These are phyloP conservation scores for Cryphonectria carpinicola DNA, from an alignment of 2,329 filamentous ascomycete species.

Conservation along the genomic window DNA sequence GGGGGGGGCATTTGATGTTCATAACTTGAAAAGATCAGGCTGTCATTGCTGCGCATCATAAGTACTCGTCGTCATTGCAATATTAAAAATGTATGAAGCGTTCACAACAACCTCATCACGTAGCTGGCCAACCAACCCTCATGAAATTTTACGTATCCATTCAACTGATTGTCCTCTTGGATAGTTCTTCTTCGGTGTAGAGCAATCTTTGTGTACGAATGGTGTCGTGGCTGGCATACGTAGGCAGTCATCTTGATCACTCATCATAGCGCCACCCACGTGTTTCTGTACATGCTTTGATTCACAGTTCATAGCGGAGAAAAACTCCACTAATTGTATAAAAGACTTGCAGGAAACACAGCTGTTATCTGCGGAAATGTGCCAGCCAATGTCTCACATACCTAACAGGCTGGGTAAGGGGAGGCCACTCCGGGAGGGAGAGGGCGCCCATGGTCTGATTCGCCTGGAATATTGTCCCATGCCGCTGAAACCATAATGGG, in stretches of 20 bases:
- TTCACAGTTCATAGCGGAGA: not conserved
- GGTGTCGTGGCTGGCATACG: slow-evolving; percentile 17
- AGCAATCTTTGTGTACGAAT: slow-evolving; percentile 4
- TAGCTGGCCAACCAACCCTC: slow-evolving; percentile 6
- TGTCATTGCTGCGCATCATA: not conserved
- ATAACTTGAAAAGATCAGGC: not conserved
- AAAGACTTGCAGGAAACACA: not conserved
- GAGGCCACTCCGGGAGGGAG: too few species aligned
- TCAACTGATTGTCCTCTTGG: slow-evolving; percentile 8
- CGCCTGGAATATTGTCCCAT: not conserved
- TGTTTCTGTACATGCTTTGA: not conserved
- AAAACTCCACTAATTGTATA: too few species aligned
- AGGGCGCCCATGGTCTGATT: not conserved
- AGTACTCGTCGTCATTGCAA: too few species aligned
- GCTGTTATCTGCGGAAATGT: not conserved
- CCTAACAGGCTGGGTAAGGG: not conserved
- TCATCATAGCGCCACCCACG: not conserved
- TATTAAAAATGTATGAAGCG: not conserved
- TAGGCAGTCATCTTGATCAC: not conserved
- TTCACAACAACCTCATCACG: slow-evolving; percentile 9
- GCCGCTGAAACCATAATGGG: not conserved
- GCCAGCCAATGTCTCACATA: not conserved
- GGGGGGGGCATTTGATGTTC: too few species aligned
- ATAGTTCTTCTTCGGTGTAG: slow-evolving; percentile 2
- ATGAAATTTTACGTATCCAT: not conserved